Base-by-base conservation (phyloP, 257 asterid genomes). In the Scutellaria minor region DNA sequence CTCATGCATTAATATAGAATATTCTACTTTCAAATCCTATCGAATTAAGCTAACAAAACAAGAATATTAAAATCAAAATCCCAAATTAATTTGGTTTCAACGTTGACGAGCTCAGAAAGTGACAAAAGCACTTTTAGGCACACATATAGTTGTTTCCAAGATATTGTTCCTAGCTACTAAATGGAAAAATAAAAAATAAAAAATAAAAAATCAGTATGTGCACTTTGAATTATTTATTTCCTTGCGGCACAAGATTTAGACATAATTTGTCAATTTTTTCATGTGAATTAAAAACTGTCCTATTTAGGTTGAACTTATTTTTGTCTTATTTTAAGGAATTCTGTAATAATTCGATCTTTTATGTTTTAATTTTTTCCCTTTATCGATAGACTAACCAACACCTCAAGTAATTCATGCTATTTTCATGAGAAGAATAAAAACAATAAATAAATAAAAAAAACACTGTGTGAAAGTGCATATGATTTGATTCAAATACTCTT, bases 261-360 rank as follows among this genome's bases (percentile, higher is more conserved):
- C 83, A 74, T 72, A 79, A 57, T 51, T 63, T 57, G 72, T 77
- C 80, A 42, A 71, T 58, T 71, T 50, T 52, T 58, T 51, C 24
- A 61, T 18, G 27, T 52, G 20, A 53, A 54, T 31, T 55, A 74
- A 54, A 61, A 27, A 59, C 6, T 14, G 67, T 74, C 73, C 46
- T 66, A 7, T 74, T 15, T 39, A 12, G 4, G 46, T 68, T 41
- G 44, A 18, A 53, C 20, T 68, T 68, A 20, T 68, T 7, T 44
- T 54, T 68, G 42, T 53, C 64, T 39, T 50, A 53, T 40, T 31
- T 31, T 31, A 2, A 31, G 5, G 37, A 4, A 4, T 0, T 31
- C 2, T 31, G 37, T 31, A 31, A 31, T 31, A 31, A 31, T 31
- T 31, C 37, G 5, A 31, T 31, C 37, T 31, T 31, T 3, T 1